A percentile compares a stretch with the other conserved stretches of the same genome.
These are phyloP conservation scores for Kazachstania sp. DNA, from an alignment of 1,139 yeast genomes.

Conservation along the genomic window DNA sequence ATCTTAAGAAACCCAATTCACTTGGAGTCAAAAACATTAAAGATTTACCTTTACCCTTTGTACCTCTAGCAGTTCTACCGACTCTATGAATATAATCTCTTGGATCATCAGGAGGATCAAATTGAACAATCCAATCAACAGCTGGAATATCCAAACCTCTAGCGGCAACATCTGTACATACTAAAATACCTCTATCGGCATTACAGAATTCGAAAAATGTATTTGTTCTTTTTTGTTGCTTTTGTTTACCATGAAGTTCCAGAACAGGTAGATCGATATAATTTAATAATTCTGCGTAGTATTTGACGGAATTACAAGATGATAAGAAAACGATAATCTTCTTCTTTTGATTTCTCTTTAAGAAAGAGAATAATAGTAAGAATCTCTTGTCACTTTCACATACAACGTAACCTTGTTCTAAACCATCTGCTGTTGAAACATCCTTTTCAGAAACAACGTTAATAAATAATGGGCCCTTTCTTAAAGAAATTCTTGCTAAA, in stretches of 20 bases:
- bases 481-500: slow-evolving; percentile 88
- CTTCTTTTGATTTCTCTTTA: slow-evolving; percentile 85
- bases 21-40: slow-evolving; percentile 90
- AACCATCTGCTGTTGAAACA: slow-evolving; percentile 87
- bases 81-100: slow-evolving; percentile 96
- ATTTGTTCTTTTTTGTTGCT: slow-evolving; percentile 95
- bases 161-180: slow-evolving; percentile 97
- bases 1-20: slow-evolving; percentile 89
- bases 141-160: slow-evolving; percentile 96
- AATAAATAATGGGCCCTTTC: slow-evolving; percentile 92
- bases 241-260: slow-evolving; percentile 95
- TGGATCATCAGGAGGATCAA: slow-evolving; percentile 99
- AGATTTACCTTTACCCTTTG: slow-evolving; percentile 84
- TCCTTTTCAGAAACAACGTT: slow-evolving; percentile 82
- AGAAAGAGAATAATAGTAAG: slow-evolving; percentile 77
- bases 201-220: slow-evolving; percentile 97
- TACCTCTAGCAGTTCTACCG: slow-evolving; percentile 97
- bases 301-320: slow-evolving; percentile 94
- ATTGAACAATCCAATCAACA: slow-evolving; percentile 96
- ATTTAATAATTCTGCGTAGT: slow-evolving; percentile 87
- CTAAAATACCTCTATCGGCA: slow-evolving; percentile 84
- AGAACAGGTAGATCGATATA: slow-evolving; percentile 94
- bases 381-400: slow-evolving; percentile 95
- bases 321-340: slow-evolving; percentile 89
- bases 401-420: slow-evolving; percentile 96